Percentiles rank a stretch among this genome's conserved stretches.
Evolutionary conservation across 768 basidiomycete genomes (phyloP).

Genomic region (Trametes coccinea): DNA sequence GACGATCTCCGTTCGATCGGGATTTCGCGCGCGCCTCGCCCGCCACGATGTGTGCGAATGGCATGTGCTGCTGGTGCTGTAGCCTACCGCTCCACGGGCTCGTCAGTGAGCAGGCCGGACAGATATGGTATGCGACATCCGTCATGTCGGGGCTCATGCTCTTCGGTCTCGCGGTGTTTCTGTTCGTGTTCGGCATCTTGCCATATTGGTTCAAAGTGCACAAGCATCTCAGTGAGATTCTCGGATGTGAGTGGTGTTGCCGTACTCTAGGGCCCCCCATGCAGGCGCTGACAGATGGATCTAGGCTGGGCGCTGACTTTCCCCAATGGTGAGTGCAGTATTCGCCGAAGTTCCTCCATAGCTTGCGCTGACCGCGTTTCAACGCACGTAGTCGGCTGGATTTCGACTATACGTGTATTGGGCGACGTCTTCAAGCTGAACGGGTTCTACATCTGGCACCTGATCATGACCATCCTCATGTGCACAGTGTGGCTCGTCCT

Average conservation of each 20-base stretch:
- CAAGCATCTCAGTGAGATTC: constrained; percentile 46
- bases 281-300: constrained; percentile 6
- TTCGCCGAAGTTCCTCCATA: not conserved
- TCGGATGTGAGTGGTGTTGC: constrained; percentile 39
- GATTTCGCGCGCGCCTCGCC: constrained; percentile 1
- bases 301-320: constrained; percentile 49
- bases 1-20: constrained; percentile 11
- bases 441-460: constrained; percentile 42
- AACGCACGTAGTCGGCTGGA: constrained; percentile 41
- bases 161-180: constrained; percentile 48
- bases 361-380: not conserved
- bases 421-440: constrained; percentile 43
- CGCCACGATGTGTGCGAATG: not conserved
- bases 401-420: constrained; percentile 41
- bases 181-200: constrained; percentile 45
- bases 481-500: constrained; percentile 42
- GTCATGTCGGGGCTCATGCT: constrained; percentile 42
- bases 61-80: not conserved
- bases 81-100: constrained; percentile 39
- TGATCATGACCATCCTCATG: constrained; percentile 44
- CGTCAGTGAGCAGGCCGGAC: constrained; percentile 41
- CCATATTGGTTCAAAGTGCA: constrained; percentile 53
- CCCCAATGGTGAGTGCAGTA: constrained; percentile 38
- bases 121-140: constrained; percentile 46
- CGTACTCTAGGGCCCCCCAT: not conserved